Percentiles rank a stretch among this genome's conserved stretches.
phyloP scores from a whole-genome alignment of 257 asterid genomes.

The Leptodermis oblonga region DNA sequence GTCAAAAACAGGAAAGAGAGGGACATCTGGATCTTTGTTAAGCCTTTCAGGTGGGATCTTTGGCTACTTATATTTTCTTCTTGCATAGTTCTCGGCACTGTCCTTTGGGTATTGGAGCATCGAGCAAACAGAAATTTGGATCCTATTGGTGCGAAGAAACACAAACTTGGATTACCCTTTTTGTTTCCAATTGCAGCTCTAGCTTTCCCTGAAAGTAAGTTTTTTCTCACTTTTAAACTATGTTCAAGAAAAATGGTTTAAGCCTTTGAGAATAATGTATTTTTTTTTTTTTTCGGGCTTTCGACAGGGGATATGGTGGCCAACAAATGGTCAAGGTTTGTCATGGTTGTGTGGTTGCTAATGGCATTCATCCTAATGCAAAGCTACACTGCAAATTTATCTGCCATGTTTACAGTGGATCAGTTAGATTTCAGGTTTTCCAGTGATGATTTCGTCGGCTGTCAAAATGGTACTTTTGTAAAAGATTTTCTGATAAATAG shows the following conservation, averaged over 20 bases:
- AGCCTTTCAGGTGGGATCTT: conserved; percentile 47
- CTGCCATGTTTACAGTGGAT: conserved; percentile 51
- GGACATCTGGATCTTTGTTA: conserved; percentile 47
- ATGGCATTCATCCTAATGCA: conserved; percentile 54
- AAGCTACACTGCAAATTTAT: conserved; percentile 52
- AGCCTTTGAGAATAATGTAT: not conserved
- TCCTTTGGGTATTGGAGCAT: conserved; percentile 35
- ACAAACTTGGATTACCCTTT: conserved; percentile 21
- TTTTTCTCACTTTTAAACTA: not conserved
- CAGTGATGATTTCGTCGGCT: conserved; percentile 33
- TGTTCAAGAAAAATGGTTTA: not conserved
- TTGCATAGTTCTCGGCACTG: conserved; percentile 28
- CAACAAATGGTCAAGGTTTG: conserved; percentile 52
- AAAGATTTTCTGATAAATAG: conserved; percentile 17
- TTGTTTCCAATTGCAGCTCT: conserved; percentile 50
- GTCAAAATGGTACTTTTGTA: conserved; percentile 43
- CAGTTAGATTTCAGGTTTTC: conserved; percentile 35
- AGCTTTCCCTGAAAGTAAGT: conserved; percentile 55
- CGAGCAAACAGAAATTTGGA: conserved; percentile 10
- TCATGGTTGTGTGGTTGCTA: conserved; percentile 42
- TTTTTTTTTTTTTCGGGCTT: not conserved
- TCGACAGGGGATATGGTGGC: conserved; percentile 43
- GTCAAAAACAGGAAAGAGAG: conserved; percentile 35
- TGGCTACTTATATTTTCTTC: conserved; percentile 35
- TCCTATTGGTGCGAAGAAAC: conserved; percentile 15